Evolutionary conservation across 2,329 filamentous ascomycete genomes (phyloP), one percentile per base, ranked within the genome.

Genomic region (Colletotrichum gloeosporioides): DNA sequence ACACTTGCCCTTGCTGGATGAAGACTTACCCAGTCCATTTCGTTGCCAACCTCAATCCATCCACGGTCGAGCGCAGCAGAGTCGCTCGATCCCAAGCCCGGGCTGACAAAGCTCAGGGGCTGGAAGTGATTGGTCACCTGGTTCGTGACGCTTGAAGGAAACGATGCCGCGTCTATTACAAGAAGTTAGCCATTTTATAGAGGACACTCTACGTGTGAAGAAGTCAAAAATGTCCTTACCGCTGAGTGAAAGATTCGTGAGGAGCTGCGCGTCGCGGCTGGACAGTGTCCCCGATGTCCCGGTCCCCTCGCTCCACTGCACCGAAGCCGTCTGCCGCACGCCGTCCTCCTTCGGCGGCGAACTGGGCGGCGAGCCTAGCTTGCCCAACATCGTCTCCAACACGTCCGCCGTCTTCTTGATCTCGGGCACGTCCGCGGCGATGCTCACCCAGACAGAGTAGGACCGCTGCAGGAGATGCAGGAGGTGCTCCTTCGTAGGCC

Each of bases 331-430:
- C 27, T 59, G 71, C 49, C 73, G 59, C 55, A 66, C 64, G 13
- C 69, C 68, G 18, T 55, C 34, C 7, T 59, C 69, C 36, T 61
- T 68, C 10, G 77, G 71, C 8, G 70, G 70, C 16, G 77, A 72
- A 15, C 80, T 79, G 10, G 83, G 79, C 3, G 84, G 81, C 29
- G 78, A 79, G 6, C 83, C 85, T 8, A 90, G 81, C 77, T 86
- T 88, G 4, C 81, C 81, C 39, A 90, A 80, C 84, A 90, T 89
- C 6, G 84, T 85, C 8, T 84, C 83, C 69, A 90, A 79, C 8
- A 88, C 86, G 44, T 86, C 84, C 13, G 84, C 85, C 31, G 89
- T 88, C 81, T 89, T 90, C 55, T 81, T 85, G 63, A 87, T 83
- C 71, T 89, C 88, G 3, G 81, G 78, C 29, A 84, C 79, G 10